Conservation (phyloP, 208 protist genomes). For the Acanthamoeba triangularis region DNA sequence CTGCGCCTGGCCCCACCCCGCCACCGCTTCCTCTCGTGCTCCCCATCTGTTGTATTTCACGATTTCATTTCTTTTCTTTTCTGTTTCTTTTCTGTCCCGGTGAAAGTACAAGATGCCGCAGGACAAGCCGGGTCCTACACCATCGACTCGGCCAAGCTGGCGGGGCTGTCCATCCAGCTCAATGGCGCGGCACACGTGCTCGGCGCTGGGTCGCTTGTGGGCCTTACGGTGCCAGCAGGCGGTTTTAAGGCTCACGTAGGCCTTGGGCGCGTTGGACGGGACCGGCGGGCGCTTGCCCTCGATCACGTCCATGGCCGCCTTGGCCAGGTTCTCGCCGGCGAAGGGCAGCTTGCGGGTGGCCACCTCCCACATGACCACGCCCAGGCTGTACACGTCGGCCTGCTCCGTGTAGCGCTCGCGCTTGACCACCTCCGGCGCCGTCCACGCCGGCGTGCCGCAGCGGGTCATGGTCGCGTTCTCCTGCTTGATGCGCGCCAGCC, state of each 20-base stretch:
- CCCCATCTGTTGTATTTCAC: too few relatives aligned
- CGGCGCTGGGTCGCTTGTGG: slow-evolving; percentile 30
- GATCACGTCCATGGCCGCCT: background rate
- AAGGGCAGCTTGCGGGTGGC: slow-evolving; percentile 33
- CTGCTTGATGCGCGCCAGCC: slow-evolving; percentile 41
- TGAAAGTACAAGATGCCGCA: too few relatives aligned
- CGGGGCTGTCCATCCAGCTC: too few relatives aligned
- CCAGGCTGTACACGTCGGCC: background rate
- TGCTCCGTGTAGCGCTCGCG: slow-evolving; percentile 1
- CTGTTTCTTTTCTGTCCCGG: too few relatives aligned
- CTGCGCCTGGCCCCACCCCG: background rate
- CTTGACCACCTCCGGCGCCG: background rate
- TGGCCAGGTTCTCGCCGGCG: background rate
- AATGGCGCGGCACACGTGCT: background rate
- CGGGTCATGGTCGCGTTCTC: slow-evolving; percentile 72
- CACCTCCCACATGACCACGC: slow-evolving; percentile 40
- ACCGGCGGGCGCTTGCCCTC: background rate
- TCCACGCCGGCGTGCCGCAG: slow-evolving; percentile 41
- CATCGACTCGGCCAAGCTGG: too few relatives aligned
- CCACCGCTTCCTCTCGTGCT: background rate
- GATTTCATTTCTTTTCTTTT: too few relatives aligned
- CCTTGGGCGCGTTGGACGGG: background rate
- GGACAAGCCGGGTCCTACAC: too few relatives aligned
- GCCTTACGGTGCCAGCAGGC: slow-evolving; percentile 20
- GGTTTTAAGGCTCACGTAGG: background rate